Evolutionary conservation across 306 rosid species (phyloP).

Genomic region (Canavalia gladiata): DNA sequence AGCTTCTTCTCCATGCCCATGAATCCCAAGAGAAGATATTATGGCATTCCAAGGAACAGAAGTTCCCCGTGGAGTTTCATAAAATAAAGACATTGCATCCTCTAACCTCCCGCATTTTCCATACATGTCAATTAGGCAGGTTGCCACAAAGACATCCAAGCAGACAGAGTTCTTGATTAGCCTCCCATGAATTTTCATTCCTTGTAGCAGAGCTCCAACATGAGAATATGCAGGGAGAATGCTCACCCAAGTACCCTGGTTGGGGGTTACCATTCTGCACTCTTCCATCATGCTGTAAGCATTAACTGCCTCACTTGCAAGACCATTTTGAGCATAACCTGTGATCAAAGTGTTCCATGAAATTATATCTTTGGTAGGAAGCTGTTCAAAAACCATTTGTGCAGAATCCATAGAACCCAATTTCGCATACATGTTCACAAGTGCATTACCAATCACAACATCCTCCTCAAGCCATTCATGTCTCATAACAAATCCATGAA

Average conservation of each 20-base stretch:
- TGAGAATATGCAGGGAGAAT: slow-evolving; percentile 67
- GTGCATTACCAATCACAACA: slow-evolving; percentile 52
- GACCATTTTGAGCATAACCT: slow-evolving; percentile 63
- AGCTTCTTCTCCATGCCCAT: slow-evolving; percentile 55
- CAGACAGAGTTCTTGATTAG: slow-evolving; percentile 51
- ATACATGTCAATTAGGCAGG: slow-evolving; percentile 61
- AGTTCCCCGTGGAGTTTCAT: slow-evolving; percentile 52
- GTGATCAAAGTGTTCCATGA: slow-evolving; percentile 65
- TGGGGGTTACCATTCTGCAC: slow-evolving; percentile 46
- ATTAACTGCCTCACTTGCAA: slow-evolving; percentile 59
- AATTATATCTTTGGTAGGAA: slow-evolving; percentile 52
- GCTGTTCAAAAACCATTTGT: slow-evolving; percentile 49
- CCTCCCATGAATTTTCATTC: slow-evolving; percentile 61
- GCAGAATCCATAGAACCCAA: slow-evolving; percentile 54
- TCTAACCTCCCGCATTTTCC: slow-evolving; percentile 58
- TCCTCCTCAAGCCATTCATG: slow-evolving; percentile 48
- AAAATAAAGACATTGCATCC: slow-evolving; percentile 56
- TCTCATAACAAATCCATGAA: slow-evolving; percentile 55
- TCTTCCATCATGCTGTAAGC: slow-evolving; percentile 54
- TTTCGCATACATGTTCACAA: slow-evolving; percentile 56
- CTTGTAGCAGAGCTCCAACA: slow-evolving; percentile 60
- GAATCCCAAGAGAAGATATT: slow-evolving; percentile 60
- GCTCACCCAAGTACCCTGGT: slow-evolving; percentile 68
- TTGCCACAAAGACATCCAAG: slow-evolving; percentile 61
- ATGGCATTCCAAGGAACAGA: slow-evolving; percentile 63